Percentiles rank a stretch among this genome's conserved stretches.
Conservation (phyloP, 305 asterid genomes). For the Solanum chacoense region DNA sequence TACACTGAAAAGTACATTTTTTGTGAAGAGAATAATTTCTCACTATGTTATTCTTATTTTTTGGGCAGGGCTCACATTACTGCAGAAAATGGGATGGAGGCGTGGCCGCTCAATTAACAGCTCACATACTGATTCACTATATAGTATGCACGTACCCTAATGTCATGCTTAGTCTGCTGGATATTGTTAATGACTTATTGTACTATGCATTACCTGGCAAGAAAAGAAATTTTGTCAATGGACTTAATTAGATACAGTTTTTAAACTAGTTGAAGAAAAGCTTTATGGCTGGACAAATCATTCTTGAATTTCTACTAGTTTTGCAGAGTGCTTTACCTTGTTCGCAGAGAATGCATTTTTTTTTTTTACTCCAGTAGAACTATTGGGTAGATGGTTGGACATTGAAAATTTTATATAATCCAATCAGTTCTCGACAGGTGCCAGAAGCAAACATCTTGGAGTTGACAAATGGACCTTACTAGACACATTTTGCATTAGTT, state of each 20-base stretch:
- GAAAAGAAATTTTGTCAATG: not conserved
- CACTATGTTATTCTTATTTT: conserved; percentile 10
- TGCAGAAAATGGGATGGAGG: conserved; percentile 95
- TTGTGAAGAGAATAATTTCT: not conserved
- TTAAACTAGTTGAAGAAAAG: not conserved
- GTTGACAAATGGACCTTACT: not conserved
- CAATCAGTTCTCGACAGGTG: not conserved
- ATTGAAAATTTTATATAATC: not conserved
- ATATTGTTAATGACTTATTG: not conserved
- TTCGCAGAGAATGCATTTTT: not conserved
- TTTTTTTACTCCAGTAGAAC: not conserved
- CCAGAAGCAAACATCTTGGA: not conserved
- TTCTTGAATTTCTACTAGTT: not conserved
- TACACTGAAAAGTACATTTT: not conserved
- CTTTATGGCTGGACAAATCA: not conserved
- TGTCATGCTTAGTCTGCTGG: not conserved
- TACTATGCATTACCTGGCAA: conserved; percentile 1
- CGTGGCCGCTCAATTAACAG: conserved; percentile 78
- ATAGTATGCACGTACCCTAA: conserved; percentile 33
- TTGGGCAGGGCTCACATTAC: conserved; percentile 64
- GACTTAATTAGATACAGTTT: not conserved
- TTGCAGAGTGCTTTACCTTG: not conserved
- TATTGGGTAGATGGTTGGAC: not conserved
- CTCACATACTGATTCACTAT: conserved; percentile 38
- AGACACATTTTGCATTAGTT: not conserved